phyloP scores from a whole-genome alignment of 1,139 yeast species.

The Saccharomyces hybrid region DNA sequence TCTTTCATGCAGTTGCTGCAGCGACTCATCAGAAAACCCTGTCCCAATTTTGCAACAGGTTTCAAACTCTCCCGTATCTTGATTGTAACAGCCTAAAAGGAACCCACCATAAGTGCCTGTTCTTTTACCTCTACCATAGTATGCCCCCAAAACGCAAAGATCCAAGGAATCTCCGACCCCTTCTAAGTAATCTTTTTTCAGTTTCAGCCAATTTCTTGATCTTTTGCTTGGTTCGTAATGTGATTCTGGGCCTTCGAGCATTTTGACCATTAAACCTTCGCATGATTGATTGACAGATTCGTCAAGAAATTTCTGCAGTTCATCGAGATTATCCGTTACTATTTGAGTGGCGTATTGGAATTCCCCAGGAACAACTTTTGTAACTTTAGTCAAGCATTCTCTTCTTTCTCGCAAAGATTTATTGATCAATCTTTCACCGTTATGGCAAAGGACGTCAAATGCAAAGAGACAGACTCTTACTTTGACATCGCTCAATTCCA shows the following conservation, averaged over 20 bases:
- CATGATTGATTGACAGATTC: slow-evolving; percentile 85
- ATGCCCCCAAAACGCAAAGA: slow-evolving; percentile 89
- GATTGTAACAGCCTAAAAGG: slow-evolving; percentile 78
- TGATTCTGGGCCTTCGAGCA: slow-evolving; percentile 73
- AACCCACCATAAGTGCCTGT: slow-evolving; percentile 95
- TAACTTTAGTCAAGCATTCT: slow-evolving; percentile 44
- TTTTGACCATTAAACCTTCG: slow-evolving; percentile 94
- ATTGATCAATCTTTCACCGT: slow-evolving; percentile 65
- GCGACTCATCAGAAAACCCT: slow-evolving; percentile 84
- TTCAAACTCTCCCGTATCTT: slow-evolving; percentile 85
- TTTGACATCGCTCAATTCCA: slow-evolving; percentile 74
- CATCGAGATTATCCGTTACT: slow-evolving; percentile 67
- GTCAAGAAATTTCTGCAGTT: slow-evolving; percentile 75
- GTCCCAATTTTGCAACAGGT: slow-evolving; percentile 97
- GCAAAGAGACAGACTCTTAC: slow-evolving; percentile 90
- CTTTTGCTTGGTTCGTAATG: slow-evolving; percentile 91
- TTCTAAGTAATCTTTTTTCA: slow-evolving; percentile 86
- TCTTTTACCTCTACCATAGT: slow-evolving; percentile 91
- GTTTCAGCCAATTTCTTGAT: slow-evolving; percentile 89
- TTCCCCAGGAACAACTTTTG: slow-evolving; percentile 63
- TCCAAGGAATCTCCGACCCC: slow-evolving; percentile 96
- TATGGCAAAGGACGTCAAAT: slow-evolving; percentile 71
- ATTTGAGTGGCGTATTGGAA: slow-evolving; percentile 73
- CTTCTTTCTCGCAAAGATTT: slow-evolving; percentile 66
- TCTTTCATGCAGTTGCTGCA: slow-evolving; percentile 49